phyloP scores from a whole-genome alignment of 2,329 filamentous ascomycete genomes.

The Neofusicoccum cordaticola region DNA sequence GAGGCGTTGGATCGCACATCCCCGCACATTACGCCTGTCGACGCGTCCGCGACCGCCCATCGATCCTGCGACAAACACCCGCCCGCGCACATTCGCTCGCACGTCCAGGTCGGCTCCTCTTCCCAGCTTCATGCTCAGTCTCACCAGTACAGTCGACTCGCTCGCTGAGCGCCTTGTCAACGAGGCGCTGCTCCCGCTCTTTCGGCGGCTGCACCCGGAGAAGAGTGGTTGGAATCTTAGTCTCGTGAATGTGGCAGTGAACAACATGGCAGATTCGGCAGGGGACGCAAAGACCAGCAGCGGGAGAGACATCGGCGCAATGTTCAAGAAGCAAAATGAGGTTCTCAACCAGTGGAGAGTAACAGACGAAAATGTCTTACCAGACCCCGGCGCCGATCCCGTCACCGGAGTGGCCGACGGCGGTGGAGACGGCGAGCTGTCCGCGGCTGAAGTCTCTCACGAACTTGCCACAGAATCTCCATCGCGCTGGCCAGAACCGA shows the following conservation, averaged over 20 bases:
- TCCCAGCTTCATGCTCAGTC: slow-evolving; percentile 69
- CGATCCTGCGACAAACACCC: slow-evolving; percentile 37
- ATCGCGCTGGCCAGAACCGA: neutral
- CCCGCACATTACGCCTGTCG: slow-evolving; percentile 76
- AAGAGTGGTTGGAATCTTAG: slow-evolving; percentile 73
- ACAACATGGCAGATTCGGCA: slow-evolving; percentile 67
- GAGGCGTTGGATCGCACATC: slow-evolving; percentile 70
- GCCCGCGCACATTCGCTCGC: slow-evolving; percentile 62
- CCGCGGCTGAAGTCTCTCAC: neutral
- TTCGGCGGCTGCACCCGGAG: slow-evolving; percentile 70
- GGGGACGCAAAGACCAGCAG: slow-evolving; percentile 43
- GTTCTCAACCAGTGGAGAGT: slow-evolving; percentile 59
- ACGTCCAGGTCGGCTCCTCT: slow-evolving; percentile 73
- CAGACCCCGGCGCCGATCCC: neutral
- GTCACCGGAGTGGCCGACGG: neutral
- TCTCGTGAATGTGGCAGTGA: slow-evolving; percentile 81
- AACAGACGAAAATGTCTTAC: slow-evolving; percentile 17
- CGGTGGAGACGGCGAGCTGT: neutral
- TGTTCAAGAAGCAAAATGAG: slow-evolving; percentile 75
- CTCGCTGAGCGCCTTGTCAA: slow-evolving; percentile 67
- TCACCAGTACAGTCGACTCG: slow-evolving; percentile 56
- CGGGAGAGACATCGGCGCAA: slow-evolving; percentile 73
- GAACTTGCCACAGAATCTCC: neutral
- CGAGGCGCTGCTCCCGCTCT: slow-evolving; percentile 68
- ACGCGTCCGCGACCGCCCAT: slow-evolving; percentile 63